phyloP scores from a whole-genome alignment of 208 protist species.

The Histomonas meleagridis region DNA sequence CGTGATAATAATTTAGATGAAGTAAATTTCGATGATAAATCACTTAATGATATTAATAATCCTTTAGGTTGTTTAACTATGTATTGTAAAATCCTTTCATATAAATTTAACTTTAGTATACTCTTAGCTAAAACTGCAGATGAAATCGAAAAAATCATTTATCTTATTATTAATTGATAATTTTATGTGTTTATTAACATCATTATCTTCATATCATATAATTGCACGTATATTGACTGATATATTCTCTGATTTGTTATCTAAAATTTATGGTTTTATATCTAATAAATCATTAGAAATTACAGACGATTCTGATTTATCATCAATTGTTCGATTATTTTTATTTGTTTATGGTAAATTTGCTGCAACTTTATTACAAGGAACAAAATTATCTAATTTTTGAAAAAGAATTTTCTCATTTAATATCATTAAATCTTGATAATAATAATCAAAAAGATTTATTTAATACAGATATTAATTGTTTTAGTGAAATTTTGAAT shows the following conservation, averaged over 20 bases:
- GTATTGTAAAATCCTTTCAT: too few species aligned
- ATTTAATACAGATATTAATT: too few species aligned
- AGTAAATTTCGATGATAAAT: too few species aligned
- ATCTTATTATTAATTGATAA: not conserved
- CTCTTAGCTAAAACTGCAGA: too few species aligned
- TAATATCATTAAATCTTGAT: too few species aligned
- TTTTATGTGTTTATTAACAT: not conserved
- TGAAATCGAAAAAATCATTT: not conserved
- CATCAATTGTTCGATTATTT: not conserved
- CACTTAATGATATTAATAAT: too few species aligned
- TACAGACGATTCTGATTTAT: not conserved
- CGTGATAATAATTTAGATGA: too few species aligned
- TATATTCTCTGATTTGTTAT: not conserved
- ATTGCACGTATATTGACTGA: not conserved
- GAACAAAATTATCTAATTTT: not conserved
- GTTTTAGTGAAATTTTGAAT: too few species aligned
- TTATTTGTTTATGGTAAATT: not conserved
- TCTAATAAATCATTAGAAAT: not conserved
- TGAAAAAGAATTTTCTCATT: not conserved
- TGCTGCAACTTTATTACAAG: not conserved
- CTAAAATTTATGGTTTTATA: not conserved
- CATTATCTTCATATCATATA: not conserved
- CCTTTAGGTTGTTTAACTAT: too few species aligned
- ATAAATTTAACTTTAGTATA: too few species aligned
- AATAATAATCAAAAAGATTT: too few species aligned